phyloP scores from a whole-genome alignment of 176 grass and related monocot genomes.

The Thalia dealbata region DNA sequence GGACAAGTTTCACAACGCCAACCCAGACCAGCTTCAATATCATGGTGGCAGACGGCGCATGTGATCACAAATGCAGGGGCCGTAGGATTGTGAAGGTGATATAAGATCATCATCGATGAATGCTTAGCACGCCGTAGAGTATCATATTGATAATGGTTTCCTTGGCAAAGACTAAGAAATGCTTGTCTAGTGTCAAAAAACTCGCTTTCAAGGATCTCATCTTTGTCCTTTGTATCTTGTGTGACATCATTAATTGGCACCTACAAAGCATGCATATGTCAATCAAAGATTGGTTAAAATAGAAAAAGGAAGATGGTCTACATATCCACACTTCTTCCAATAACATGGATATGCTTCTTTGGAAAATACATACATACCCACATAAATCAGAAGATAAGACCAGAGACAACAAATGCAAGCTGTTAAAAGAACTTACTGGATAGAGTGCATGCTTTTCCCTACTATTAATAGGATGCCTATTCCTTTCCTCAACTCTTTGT shows the following conservation, averaged over 20 bases:
- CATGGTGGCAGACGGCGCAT: slow-evolving; percentile 75
- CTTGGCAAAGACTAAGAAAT: slow-evolving; percentile 96
- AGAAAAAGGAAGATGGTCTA: not conserved
- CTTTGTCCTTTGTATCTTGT: slow-evolving; percentile 85
- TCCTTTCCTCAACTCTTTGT: slow-evolving; percentile 66
- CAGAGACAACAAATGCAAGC: not conserved
- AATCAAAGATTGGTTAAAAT: slow-evolving; percentile 1
- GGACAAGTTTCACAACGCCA: slow-evolving; percentile 94
- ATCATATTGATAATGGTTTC: slow-evolving; percentile 99
- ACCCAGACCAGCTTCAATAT: slow-evolving; percentile 90
- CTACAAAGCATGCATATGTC: slow-evolving; percentile 25
- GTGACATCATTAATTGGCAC: slow-evolving; percentile 60
- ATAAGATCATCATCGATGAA: slow-evolving; percentile 99
- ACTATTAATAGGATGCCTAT: slow-evolving; percentile 61
- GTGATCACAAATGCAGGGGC: slow-evolving; percentile 90
- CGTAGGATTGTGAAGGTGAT: slow-evolving; percentile 97
- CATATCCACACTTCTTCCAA: not conserved
- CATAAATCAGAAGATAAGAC: not conserved
- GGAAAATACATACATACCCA: not conserved
- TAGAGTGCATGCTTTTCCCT: slow-evolving; percentile 70
- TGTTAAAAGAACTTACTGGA: slow-evolving; percentile 42
- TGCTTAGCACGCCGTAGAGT: slow-evolving; percentile 98
- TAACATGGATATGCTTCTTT: not conserved
- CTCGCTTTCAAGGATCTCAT: slow-evolving; percentile 97
- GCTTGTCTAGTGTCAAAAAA: slow-evolving; percentile 97